Conservation (phyloP, 257 asterid species). For the Capsicum pubescens region DNA sequence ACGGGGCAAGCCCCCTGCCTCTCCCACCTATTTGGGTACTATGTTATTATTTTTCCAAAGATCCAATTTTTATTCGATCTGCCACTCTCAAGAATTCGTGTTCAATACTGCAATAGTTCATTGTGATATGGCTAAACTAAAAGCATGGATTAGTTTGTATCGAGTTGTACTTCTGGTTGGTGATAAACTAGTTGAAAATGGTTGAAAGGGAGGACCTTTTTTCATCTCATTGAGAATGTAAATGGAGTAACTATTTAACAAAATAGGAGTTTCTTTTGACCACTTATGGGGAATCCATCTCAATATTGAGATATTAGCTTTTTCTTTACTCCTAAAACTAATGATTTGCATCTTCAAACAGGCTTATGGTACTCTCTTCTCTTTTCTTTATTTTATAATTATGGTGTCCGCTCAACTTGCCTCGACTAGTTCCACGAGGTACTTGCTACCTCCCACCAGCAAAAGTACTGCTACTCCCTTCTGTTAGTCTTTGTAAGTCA, state of each 20-base stretch:
- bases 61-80: neutral
- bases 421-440: neutral
- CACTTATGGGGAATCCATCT: neutral
- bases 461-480: neutral
- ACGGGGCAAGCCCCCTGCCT: no score
- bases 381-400: neutral
- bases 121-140: neutral
- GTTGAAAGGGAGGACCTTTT: neutral
- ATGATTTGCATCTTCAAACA: neutral
- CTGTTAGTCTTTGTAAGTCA: neutral
- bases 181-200: conserved; percentile 10
- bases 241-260: neutral
- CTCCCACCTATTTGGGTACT: neutral
- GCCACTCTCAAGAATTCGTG: neutral
- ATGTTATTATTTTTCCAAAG: conserved; percentile 9
- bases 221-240: neutral
- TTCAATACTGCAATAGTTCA: neutral
- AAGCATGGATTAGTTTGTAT: neutral
- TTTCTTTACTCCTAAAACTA: neutral
- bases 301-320: neutral
- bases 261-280: conserved; percentile 13
- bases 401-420: neutral
- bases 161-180: conserved; percentile 9
- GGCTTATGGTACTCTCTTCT: neutral
- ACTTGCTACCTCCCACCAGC: neutral